Evolutionary conservation across 495 filamentous ascomycete genomes (phyloP).

Genomic region (Bryoglossum gracile): DNA sequence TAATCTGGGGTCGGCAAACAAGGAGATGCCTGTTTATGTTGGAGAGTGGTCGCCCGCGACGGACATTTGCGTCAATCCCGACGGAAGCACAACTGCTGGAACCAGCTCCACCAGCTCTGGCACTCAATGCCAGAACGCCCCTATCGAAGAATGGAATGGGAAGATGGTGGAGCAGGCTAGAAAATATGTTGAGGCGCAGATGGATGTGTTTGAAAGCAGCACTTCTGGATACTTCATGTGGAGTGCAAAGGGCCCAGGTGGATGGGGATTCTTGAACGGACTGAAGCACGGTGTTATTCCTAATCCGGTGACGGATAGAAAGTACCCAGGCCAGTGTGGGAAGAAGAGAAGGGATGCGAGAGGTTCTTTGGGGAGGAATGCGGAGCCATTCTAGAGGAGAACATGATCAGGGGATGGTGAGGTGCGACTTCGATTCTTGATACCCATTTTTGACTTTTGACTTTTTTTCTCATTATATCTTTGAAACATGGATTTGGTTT

Average conservation of each 20-base stretch:
- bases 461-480: too few relatives aligned
- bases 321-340: slow-evolving; percentile 29
- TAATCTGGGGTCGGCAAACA: slow-evolving; percentile 21
- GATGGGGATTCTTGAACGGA: slow-evolving; percentile 34
- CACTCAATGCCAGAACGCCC: slow-evolving; percentile 26
- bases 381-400: background rate
- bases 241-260: slow-evolving; percentile 30
- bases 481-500: too few relatives aligned
- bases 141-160: slow-evolving; percentile 29
- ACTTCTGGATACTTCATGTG: slow-evolving; percentile 35
- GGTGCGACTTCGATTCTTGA: too few relatives aligned
- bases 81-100: slow-evolving; percentile 26
- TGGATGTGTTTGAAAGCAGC: slow-evolving; percentile 32
- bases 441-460: too few relatives aligned
- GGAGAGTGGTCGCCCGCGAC: slow-evolving; percentile 33
- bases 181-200: slow-evolving; percentile 35
- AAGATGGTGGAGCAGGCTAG: slow-evolving; percentile 33
- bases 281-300: slow-evolving; percentile 31
- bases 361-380: background rate
- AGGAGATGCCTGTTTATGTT: slow-evolving; percentile 30
- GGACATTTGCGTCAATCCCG: slow-evolving; percentile 31
- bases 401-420: too few relatives aligned
- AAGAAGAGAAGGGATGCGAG: slow-evolving; percentile 9
- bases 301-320: slow-evolving; percentile 29
- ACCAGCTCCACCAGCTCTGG: slow-evolving; percentile 19